These are phyloP conservation scores for Eleusine indica DNA, from an alignment of 176 grass and related monocot genomes.

Conservation along the genomic window DNA sequence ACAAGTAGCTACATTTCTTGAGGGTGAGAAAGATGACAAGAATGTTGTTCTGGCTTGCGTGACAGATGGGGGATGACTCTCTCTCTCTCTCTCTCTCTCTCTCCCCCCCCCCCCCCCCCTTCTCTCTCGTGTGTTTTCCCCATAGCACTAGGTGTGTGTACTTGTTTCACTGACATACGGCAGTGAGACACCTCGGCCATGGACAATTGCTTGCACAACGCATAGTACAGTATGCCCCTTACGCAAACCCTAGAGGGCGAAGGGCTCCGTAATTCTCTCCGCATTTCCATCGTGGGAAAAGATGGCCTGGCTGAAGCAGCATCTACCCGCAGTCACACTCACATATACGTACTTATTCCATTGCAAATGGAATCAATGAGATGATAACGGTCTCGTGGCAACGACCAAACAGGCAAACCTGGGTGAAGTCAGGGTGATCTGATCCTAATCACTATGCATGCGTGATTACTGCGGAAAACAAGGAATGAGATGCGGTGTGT, in stretches of 20 bases:
- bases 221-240: slow-evolving; percentile 16
- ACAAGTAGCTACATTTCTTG: slow-evolving; percentile 48
- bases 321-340: slow-evolving; percentile 49
- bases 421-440: background rate
- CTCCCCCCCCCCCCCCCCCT: background rate
- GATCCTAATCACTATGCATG: background rate
- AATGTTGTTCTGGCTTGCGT: slow-evolving; percentile 81
- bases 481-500: background rate
- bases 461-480: background rate
- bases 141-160: slow-evolving; percentile 56
- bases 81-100: background rate
- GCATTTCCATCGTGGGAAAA: slow-evolving; percentile 67
- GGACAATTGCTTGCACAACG: slow-evolving; percentile 56
- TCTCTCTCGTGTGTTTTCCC: slow-evolving; percentile 30
- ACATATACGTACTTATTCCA: slow-evolving; percentile 14
- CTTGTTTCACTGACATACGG: slow-evolving; percentile 92
- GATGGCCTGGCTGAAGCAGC: slow-evolving; percentile 39
- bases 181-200: slow-evolving; percentile 67
- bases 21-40: slow-evolving; percentile 57
- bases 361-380: slow-evolving; percentile 37
- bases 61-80: slow-evolving; percentile 63
- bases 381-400: background rate
- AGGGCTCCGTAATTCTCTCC: slow-evolving; percentile 29
- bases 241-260: slow-evolving; percentile 50
- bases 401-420: background rate